Percentiles rank a stretch among this genome's conserved stretches.
phyloP scores from a whole-genome alignment of 2,329 filamentous ascomycete genomes.

The Fusarium ramigenum region DNA sequence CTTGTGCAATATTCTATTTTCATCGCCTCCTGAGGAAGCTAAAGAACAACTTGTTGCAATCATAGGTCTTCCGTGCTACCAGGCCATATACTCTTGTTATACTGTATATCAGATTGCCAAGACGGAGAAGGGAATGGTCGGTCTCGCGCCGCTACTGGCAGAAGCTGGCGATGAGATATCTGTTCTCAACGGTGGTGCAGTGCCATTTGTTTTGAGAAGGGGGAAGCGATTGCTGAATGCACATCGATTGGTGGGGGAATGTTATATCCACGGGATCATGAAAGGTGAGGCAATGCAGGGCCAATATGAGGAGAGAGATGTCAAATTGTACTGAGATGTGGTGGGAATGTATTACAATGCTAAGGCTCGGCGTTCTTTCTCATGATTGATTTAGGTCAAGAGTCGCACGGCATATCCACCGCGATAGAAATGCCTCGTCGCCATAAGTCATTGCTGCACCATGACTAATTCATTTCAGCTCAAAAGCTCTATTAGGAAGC shows the following conservation, averaged over 20 bases:
- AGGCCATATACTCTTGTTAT: background rate
- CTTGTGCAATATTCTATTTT: fast-evolving
- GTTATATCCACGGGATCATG: background rate
- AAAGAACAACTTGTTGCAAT: background rate
- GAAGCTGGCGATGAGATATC: background rate
- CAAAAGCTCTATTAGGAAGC: conserved; percentile 19
- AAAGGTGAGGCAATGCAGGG: background rate
- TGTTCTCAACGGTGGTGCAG: background rate
- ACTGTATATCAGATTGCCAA: background rate
- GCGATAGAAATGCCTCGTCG: no score
- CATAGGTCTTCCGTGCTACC: background rate
- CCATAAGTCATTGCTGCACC: background rate
- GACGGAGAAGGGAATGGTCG: background rate
- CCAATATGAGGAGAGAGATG: background rate
- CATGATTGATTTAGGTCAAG: no score
- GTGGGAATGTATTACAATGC: no score
- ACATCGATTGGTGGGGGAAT: background rate
- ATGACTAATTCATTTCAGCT: background rate
- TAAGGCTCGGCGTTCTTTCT: no score
- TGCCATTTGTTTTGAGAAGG: background rate
- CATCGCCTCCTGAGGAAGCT: background rate
- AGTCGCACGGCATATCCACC: no score
- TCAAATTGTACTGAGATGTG: background rate
- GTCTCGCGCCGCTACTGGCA: background rate
- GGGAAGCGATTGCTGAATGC: background rate